Evolutionary conservation across 306 rosid genomes (phyloP), one percentile per base, ranked within the genome.

Genomic region (Luffa acutangula): DNA sequence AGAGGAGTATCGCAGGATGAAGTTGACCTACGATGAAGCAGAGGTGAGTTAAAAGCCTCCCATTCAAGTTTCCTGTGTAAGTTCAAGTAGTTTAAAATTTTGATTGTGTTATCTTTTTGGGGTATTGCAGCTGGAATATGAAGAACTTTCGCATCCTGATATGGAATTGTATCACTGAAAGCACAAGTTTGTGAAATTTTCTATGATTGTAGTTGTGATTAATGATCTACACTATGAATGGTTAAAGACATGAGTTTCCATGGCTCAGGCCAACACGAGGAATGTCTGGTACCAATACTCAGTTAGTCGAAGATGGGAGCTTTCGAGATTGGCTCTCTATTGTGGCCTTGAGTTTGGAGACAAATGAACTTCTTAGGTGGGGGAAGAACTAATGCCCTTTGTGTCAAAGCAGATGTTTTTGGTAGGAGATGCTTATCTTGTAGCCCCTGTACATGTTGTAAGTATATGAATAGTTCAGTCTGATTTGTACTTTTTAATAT

Each of bases 1-100:
- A 82, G 85, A 84, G 85, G 97, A 96, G n/a, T 96, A 96, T 82
- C 88, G 91, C 62, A 88, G 91, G 82, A 90, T 96, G 97, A 96
- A 91, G 87, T 59, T 96, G 72, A 76, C 98, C 59, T 95, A 87
- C 72, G 10, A 62, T 73, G 84, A 89, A 89, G 97, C 93, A 73
- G 89, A 59, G 89, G 99, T 91, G 65, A 81, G 85, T 82, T 67
- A 53, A 42, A 9, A n/a, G 4, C 12, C 34, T 59, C 48, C 45
- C 59, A 18, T 53, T 33, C 5, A 43, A 52, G 43, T 79, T 79
- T 51, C 56, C 11, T 42, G 8, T 36, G 66, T 31, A 58, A 7
- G n/a, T 59, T 48, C 31, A 1, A 31, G 4, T 33, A 21, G 34
- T 58, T 7, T 7, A 2, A 63, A 43, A 1, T 12, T 54, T 6